Conservation (phyloP, 2,329 filamentous ascomycete species). For the Fusarium musae region DNA sequence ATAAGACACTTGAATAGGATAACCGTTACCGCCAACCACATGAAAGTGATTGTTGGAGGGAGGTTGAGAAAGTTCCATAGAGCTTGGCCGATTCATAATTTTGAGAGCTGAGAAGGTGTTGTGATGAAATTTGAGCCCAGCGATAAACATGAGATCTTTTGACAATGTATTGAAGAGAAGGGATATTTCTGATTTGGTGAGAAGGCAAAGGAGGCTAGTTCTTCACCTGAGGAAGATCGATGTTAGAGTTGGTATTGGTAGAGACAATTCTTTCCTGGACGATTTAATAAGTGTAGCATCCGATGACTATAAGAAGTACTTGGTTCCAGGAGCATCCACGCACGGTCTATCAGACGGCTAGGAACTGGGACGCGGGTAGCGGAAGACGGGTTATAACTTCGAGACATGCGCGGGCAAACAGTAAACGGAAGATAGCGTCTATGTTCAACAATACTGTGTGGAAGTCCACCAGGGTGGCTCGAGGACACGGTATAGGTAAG, state of each 20-base stretch:
- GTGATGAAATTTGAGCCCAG: not conserved
- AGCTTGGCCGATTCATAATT: not conserved
- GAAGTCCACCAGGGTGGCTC: not conserved
- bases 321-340: not conserved
- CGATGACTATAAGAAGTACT: conserved; percentile 7
- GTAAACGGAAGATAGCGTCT: conserved; percentile 9
- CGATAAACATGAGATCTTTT: conserved; percentile 1
- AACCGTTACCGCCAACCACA: not conserved
- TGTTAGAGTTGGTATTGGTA: not conserved
- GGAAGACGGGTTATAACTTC: conserved; percentile 33
- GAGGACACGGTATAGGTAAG: not conserved
- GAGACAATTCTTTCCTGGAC: not conserved
- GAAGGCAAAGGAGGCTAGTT: not conserved
- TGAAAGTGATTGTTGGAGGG: conserved; percentile 10
- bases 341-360: conserved; percentile 14
- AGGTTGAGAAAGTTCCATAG: conserved; percentile 10
- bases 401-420: conserved; percentile 30
- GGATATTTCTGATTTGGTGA: not conserved
- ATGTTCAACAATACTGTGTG: not conserved
- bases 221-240: not conserved
- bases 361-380: conserved; percentile 26
- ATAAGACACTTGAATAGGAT: conserved; percentile 10
- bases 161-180: not conserved
- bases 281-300: not conserved
- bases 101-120: not conserved